Percentiles rank a stretch among this genome's conserved stretches.
These are phyloP conservation scores for Colletotrichum godetiae DNA, from an alignment of 2,329 filamentous ascomycete species.

Conservation along the genomic window DNA sequence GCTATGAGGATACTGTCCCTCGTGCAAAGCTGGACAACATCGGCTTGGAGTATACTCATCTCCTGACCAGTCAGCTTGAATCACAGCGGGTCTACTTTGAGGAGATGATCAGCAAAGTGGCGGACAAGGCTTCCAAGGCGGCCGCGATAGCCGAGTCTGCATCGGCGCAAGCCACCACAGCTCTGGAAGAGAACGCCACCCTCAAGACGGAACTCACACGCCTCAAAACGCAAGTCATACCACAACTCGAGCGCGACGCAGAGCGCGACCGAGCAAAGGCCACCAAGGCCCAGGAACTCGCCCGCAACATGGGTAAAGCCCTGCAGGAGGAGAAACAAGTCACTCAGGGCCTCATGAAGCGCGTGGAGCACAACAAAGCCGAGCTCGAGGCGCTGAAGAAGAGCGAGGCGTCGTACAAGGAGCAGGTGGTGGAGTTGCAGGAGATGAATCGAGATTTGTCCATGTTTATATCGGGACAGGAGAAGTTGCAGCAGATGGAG, in stretches of 20 bases:
- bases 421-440: conserved; percentile 77
- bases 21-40: conserved; percentile 79
- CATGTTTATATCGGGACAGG: conserved; percentile 87
- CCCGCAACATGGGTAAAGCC: conserved; percentile 78
- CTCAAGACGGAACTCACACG: conserved; percentile 57
- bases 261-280: conserved; percentile 75
- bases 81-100: conserved; percentile 95
- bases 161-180: conserved; percentile 55
- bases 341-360: conserved; percentile 81
- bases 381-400: conserved; percentile 69
- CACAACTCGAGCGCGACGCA: conserved; percentile 78
- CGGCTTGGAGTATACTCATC: conserved; percentile 92
- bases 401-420: conserved; percentile 67
- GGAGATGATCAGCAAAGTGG: conserved; percentile 88
- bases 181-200: conserved; percentile 57
- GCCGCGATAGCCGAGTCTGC: conserved; percentile 74
- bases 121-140: conserved; percentile 87
- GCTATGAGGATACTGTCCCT: conserved; percentile 76
- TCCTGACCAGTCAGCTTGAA: conserved; percentile 92
- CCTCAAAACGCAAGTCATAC: conserved; percentile 67
- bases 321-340: conserved; percentile 90
- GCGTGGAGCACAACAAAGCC: conserved; percentile 80
- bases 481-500: conserved; percentile 80
- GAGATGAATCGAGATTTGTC: conserved; percentile 89
- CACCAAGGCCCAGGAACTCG: conserved; percentile 79